Base-by-base conservation (phyloP, 108 stramenopile species). In the Cyclostephanos tholiformis region DNA sequence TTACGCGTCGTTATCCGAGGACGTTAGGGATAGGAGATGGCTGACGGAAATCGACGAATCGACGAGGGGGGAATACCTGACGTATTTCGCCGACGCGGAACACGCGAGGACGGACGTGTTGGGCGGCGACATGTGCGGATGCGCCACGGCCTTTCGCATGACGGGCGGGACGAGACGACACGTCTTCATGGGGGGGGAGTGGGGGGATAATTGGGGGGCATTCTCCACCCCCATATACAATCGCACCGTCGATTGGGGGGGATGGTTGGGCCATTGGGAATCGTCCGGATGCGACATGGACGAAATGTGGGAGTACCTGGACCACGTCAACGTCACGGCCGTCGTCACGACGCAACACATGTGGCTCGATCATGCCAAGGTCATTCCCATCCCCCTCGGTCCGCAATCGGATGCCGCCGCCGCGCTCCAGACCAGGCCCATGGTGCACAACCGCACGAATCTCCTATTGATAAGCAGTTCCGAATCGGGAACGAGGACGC, bases 191-290 rank as follows among this genome's bases (percentile, higher is more conserved):
- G 53, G 70, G 4, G 48, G 63, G 35, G 36, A 36, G 6, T 41
- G 41, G 41, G 80, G 83, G 26, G 81, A 75, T 49, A 85, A 87
- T 57, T 76, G 78, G 74, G 86, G 86, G 14, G 82, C 68, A 6
- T 79, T 87, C 50, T 80, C 79, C 0, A 27, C 67, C 0, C 14
- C 63, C 12, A 63, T 87, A 25, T 72, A 63, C 8, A 58, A 69
- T 20, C 71, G 83, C 12, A 83, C 83, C 1, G 58, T 19, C 7
- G 39, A 79, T 48, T 84, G 84, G 83, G 83, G 68, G 1, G n/a
- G 52, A 1, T 41, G 41, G 41, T 1, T 9, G 9, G 41, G 4
- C 8, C 20, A 53, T 8, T 30, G 27, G 27, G 12, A 11, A 6
- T 30, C 29, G 25, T 6, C 7, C 65, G 78, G 69, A 65, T 84